These are phyloP conservation scores for Amylostereum chailletii DNA, from an alignment of 1,284 basidiomycete genomes.

Conservation along the genomic window DNA sequence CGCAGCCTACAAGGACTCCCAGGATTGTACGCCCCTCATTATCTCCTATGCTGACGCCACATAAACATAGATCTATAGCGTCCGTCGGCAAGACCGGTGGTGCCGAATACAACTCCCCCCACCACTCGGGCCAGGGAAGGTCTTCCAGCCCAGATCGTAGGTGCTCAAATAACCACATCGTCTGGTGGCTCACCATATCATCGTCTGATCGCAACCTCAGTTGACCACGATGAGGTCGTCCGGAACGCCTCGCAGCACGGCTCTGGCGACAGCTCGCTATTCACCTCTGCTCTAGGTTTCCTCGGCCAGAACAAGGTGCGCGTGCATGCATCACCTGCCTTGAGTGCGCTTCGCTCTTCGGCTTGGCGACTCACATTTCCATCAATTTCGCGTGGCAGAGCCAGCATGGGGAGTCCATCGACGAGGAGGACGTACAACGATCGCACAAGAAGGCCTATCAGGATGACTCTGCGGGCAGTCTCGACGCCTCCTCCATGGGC, in stretches of 20 bases:
- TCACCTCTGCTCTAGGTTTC: conserved; percentile 43
- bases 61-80: conserved; percentile 6
- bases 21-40: neutral
- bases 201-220: conserved; percentile 23
- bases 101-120: conserved; percentile 46
- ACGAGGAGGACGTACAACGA: conserved; percentile 57
- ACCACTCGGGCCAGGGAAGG: conserved; percentile 19
- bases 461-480: conserved; percentile 34
- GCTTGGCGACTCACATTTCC: too few species aligned
- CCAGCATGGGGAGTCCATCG: conserved; percentile 44
- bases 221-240: conserved; percentile 50
- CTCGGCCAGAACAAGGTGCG: conserved; percentile 42
- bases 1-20: conserved; percentile 34
- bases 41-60: neutral
- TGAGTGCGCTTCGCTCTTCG: neutral
- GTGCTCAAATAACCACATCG: too few species aligned
- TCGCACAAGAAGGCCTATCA: conserved; percentile 58
- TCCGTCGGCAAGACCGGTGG: conserved; percentile 43
- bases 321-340: conserved; percentile 17
- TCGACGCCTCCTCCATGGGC: conserved; percentile 57
- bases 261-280: conserved; percentile 42
- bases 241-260: conserved; percentile 39
- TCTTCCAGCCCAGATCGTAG: conserved; percentile 21
- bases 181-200: conserved; percentile 1
- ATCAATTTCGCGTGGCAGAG: conserved; percentile 27